A percentile compares a stretch with the other conserved stretches of the same genome.
Conservation (phyloP, 2,329 filamentous ascomycete species). For the Graphilbum fragrans region DNA sequence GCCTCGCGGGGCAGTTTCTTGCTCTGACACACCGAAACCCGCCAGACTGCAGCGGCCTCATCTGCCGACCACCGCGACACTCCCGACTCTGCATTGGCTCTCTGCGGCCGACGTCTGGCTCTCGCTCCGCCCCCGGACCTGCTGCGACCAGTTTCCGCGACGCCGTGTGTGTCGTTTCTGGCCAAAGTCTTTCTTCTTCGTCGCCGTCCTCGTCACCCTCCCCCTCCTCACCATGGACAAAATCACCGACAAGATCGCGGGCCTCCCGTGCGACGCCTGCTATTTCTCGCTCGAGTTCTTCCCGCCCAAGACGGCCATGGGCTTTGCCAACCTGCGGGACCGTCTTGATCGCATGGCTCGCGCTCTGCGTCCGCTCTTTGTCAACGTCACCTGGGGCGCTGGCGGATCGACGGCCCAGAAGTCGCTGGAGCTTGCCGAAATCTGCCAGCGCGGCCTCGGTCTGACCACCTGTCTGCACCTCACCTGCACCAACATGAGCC, state of each 20-base stretch:
- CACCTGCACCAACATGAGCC: slow-evolving; percentile 97
- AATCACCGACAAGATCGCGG: slow-evolving; percentile 91
- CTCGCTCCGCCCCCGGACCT: no score
- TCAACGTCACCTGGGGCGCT: slow-evolving; percentile 96
- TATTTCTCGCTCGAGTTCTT: slow-evolving; percentile 99
- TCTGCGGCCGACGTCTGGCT: no score
- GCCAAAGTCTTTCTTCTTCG: not conserved
- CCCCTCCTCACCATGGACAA: slow-evolving; percentile 52
- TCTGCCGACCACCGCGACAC: no score
- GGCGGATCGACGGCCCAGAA: slow-evolving; percentile 85
- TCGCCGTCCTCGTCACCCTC: not conserved
- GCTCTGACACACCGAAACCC: no score
- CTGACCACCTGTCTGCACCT: slow-evolving; percentile 92
- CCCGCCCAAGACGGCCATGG: slow-evolving; percentile 93
- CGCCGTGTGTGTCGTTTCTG: not conserved
- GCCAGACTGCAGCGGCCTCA: no score
- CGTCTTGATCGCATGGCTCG: slow-evolving; percentile 92
- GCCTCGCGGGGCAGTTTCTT: not conserved
- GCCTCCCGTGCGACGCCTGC: slow-evolving; percentile 64
- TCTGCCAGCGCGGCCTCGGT: slow-evolving; percentile 84
- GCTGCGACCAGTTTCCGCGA: no score
- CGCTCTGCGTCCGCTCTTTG: slow-evolving; percentile 81
- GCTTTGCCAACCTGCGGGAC: slow-evolving; percentile 65
- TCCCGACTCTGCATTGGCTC: no score
- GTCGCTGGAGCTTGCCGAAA: slow-evolving; percentile 85